phyloP scores from a whole-genome alignment of 345 rosid species.

The Citropsis articulata region DNA sequence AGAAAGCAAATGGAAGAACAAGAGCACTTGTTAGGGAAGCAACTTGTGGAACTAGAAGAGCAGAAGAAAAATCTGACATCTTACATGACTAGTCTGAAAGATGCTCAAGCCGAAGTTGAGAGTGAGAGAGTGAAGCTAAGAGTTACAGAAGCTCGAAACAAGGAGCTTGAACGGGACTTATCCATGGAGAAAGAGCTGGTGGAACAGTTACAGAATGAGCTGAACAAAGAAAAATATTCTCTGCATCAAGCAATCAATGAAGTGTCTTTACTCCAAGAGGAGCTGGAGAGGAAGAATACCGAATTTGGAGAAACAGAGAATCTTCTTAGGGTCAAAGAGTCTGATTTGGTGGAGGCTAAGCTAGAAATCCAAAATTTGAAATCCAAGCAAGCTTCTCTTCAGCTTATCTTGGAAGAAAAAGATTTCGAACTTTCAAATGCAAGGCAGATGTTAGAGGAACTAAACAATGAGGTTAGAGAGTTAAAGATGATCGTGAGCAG shows the following conservation, averaged over 20 bases:
- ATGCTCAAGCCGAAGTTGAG: slow-evolving; percentile 69
- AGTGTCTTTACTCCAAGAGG: slow-evolving; percentile 39
- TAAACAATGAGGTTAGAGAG: slow-evolving; percentile 53
- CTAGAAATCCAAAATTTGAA: slow-evolving; percentile 78
- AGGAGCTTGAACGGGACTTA: slow-evolving; percentile 58
- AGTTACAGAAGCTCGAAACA: slow-evolving; percentile 62
- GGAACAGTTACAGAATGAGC: slow-evolving; percentile 48
- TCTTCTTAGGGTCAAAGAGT: slow-evolving; percentile 59
- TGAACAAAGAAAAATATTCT: slow-evolving; percentile 50
- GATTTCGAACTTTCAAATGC: slow-evolving; percentile 57
- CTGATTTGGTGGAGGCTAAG: slow-evolving; percentile 74
- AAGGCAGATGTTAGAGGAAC: slow-evolving; percentile 53
- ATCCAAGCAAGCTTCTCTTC: slow-evolving; percentile 69
- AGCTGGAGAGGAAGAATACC: slow-evolving; percentile 47
- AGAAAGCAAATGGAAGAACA: slow-evolving; percentile 63
- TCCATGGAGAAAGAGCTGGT: slow-evolving; percentile 44
- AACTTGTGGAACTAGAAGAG: slow-evolving; percentile 59
- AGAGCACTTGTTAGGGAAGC: slow-evolving; percentile 44
- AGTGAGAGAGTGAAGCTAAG: slow-evolving; percentile 65
- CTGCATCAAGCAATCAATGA: slow-evolving; percentile 56
- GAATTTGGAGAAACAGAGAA: slow-evolving; percentile 52
- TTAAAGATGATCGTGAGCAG: slow-evolving; percentile 53
- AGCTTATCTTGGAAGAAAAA: slow-evolving; percentile 55
- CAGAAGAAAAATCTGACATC: slow-evolving; percentile 51
- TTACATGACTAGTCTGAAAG: slow-evolving; percentile 61